Base-by-base conservation (phyloP, 352 stramenopile genomes). In the Pythium volutum region DNA sequence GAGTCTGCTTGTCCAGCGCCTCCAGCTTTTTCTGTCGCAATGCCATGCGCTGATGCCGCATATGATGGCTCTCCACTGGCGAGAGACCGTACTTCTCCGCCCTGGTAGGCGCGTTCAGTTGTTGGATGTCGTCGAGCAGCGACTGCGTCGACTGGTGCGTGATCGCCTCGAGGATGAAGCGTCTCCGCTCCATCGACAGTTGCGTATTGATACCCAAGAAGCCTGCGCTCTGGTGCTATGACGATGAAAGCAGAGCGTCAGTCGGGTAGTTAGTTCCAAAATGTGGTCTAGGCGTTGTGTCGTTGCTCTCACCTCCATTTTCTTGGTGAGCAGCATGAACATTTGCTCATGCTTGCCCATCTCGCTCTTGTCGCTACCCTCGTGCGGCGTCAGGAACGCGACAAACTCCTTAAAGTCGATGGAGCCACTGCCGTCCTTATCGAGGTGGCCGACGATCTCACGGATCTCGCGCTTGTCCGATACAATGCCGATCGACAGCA, bases 321-420 rank as follows among this genome's bases (percentile, higher is more conserved):
- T 90, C 60, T 87, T 76, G 6, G 81, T 92, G 11, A 92, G 73
- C 49, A 86, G 77, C 42, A 79, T 73, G 42, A 92, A 92, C 75
- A 88, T 88, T 31, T 73, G 55, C 46, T 88, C 78, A 39, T 87
- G 75, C 36, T 87, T 88, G 46, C 80, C 72, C 14, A 78, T 55
- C 18, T 63, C 76, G 14, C 62, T 69, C 33, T 76, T 79, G 57
- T 76, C 76, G 33, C 67, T 59, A 14, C 72, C 75, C 8, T 69
- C 27, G 34, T 88, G 77, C 16, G 83, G 83, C 27, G 80, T 92
- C 23, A 92, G 68, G 41, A 89, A 87, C 12, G 81, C 76, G 2
- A 92, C 79, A 49, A 92, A 92, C 67, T 92, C 83, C 14, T 84
- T 66, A 55, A 92, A 92, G 59, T 92, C 83, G 53, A 92, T 89